These are phyloP conservation scores for Hyaloperonospora arabidopsidis DNA, from an alignment of 352 stramenopile genomes.

Conservation along the genomic window DNA sequence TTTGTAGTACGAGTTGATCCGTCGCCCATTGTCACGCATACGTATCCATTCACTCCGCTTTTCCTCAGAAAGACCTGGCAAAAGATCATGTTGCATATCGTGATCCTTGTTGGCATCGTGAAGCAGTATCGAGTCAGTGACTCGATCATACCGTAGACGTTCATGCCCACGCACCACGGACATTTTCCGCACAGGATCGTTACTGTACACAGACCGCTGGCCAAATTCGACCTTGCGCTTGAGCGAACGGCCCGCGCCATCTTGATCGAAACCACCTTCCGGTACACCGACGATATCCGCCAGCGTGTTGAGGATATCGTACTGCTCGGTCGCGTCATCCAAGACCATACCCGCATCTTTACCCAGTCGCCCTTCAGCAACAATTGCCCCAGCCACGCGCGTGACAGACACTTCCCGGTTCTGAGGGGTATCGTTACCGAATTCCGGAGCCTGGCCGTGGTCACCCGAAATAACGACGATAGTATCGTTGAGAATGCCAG, in stretches of 20 bases:
- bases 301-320: constrained; percentile 56
- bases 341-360: constrained; percentile 30
- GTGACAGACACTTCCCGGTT: constrained; percentile 25
- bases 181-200: constrained; percentile 43
- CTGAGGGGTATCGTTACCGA: constrained; percentile 26
- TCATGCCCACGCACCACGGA: constrained; percentile 36
- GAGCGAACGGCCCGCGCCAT: constrained; percentile 44
- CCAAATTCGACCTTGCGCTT: constrained; percentile 29
- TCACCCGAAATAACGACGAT: constrained; percentile 48
- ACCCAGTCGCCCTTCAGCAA: constrained; percentile 44
- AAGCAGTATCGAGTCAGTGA: constrained; percentile 34
- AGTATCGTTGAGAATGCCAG: constrained; percentile 45
- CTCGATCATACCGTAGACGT: constrained; percentile 36
- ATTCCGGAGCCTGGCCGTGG: constrained; percentile 39
- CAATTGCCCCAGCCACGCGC: constrained; percentile 31
- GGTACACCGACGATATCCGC: constrained; percentile 53
- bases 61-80: constrained; percentile 11
- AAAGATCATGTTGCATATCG: constrained; percentile 27
- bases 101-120: constrained; percentile 37
- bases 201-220: constrained; percentile 37
- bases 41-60: constrained; percentile 15
- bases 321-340: constrained; percentile 38
- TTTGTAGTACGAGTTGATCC: constrained; percentile 40
- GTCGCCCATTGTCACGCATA: constrained; percentile 21
- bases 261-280: constrained; percentile 42